Evolutionary conservation across 169 alveolate species (phyloP).

Genomic region (Prorocentrum cordatum): DNA sequence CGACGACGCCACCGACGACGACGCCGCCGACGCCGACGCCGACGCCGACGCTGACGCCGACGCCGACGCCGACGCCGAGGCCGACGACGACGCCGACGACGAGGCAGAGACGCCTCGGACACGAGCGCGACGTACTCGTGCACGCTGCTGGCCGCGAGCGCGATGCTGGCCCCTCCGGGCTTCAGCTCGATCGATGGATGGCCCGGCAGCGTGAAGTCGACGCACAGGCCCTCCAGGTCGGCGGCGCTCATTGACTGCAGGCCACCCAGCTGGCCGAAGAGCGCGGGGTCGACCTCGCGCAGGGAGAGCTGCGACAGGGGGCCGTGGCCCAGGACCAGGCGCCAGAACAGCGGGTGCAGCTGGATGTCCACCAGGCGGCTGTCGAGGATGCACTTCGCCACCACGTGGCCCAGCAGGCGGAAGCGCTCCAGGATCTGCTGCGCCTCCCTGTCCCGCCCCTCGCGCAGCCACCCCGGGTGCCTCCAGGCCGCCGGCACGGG

Average conservation of each 20-base stretch:
- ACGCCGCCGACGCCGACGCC: too few relatives aligned
- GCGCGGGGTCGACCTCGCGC: slow-evolving; percentile 31
- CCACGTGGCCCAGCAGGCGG: slow-evolving; percentile 34
- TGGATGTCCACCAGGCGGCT: slow-evolving; percentile 45
- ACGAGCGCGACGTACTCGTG: too few relatives aligned
- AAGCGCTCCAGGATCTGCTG: slow-evolving; percentile 53
- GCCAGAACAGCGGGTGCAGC: slow-evolving; percentile 46
- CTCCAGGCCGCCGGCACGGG: too few relatives aligned
- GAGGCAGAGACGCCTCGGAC: too few relatives aligned
- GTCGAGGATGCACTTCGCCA: slow-evolving; percentile 59
- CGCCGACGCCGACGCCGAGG: too few relatives aligned
- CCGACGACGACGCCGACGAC: too few relatives aligned
- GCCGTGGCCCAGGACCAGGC: slow-evolving; percentile 17
- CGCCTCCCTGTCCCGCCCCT: not conserved
- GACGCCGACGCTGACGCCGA: too few relatives aligned
- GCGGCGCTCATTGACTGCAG: too few relatives aligned
- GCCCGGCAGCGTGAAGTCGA: slow-evolving; percentile 49
- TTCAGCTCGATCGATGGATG: slow-evolving; percentile 14
- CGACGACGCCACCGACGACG: too few relatives aligned
- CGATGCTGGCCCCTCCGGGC: slow-evolving; percentile 16
- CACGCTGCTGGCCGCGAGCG: not conserved
- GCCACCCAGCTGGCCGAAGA: too few relatives aligned
- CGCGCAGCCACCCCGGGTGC: not conserved
- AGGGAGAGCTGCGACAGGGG: slow-evolving; percentile 32
- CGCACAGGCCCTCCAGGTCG: slow-evolving; percentile 25